phyloP scores from a whole-genome alignment of 2,329 filamentous ascomycete genomes.

The Fusarium sp. region DNA sequence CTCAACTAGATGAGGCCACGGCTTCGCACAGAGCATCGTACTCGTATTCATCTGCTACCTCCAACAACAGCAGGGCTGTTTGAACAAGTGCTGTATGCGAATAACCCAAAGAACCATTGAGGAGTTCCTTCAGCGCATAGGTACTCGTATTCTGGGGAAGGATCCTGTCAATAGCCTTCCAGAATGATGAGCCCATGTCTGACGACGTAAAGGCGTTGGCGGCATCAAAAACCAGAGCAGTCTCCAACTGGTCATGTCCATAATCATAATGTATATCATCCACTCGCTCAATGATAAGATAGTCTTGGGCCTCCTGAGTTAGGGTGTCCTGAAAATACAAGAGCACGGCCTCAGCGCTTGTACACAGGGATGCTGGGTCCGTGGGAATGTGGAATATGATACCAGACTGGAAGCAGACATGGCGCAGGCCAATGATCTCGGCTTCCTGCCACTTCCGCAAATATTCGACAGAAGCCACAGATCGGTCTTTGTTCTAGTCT shows the following conservation, averaged over 20 bases:
- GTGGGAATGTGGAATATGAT: slow-evolving; percentile 58
- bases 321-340: too few species aligned
- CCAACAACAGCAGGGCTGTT: slow-evolving; percentile 60
- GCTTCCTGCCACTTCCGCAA: slow-evolving; percentile 58
- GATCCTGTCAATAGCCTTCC: slow-evolving; percentile 43
- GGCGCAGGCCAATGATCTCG: slow-evolving; percentile 56
- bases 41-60: slow-evolving; percentile 46
- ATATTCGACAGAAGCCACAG: slow-evolving; percentile 46
- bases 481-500: slow-evolving; percentile 53
- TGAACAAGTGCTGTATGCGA: too few species aligned
- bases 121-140: too few species aligned
- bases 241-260: too few species aligned
- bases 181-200: slow-evolving; percentile 64
- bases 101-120: too few species aligned
- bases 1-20: slow-evolving; percentile 54
- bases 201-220: slow-evolving; percentile 64
- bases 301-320: too few species aligned
- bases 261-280: too few species aligned
- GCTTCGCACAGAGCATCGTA: slow-evolving; percentile 58
- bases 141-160: not conserved
- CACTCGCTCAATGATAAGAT: too few species aligned
- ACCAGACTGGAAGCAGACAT: slow-evolving; percentile 54
- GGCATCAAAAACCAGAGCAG: slow-evolving; percentile 66
- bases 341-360: slow-evolving; percentile 41
- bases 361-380: slow-evolving; percentile 38